Evolutionary conservation across 495 filamentous ascomycete genomes (phyloP), one percentile per base, ranked within the genome.

Genomic region (Xylaria intraflava): DNA sequence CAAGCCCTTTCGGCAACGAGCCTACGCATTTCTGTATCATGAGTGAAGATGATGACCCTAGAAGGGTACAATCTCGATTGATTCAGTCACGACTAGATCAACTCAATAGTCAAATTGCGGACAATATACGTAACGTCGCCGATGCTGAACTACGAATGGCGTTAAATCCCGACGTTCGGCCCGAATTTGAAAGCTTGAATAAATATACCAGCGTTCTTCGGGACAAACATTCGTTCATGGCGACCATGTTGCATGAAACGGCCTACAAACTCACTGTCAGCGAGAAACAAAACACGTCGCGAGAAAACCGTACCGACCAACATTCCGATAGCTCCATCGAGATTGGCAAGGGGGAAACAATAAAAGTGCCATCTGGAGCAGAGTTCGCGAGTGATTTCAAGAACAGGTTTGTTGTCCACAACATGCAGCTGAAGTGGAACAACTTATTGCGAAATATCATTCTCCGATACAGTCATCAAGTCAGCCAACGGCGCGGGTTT

Each of bases 401-500:
- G 69, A 98, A 98, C 62, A 86, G 94, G 17, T 98, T 98, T 72
- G 90, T 97, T 59, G 85, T 97, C 22, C 93, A 98, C 74, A 98
- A 97, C 64, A 81, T 90, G 61, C 93, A 98, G 61, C 73, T 97
- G 27, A 98, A 98, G 67, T 98, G 93, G 93, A 97, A 94, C 69
- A 97, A 98, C 64, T 83, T 90, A 2, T 74, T 97, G 19, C 82
- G 93, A 35, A 96, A 98, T 64, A 96, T 96, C 61, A 94, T 98
- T 27, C 78, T 98, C 6, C 88, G 94, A 23, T 98, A 98, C 65
- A 93, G 93, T 51, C 94, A 98, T 60, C 94, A 96, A 72, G 91
- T 95, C 54, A 92, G 90, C 67, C 93, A 98, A 70, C 78, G 93
- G 35, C 85, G 93, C 49, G 93, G 93, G 22, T 98, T 97, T 70